phyloP scores from a whole-genome alignment of 345 rosid species.

The Boechera stricta region DNA sequence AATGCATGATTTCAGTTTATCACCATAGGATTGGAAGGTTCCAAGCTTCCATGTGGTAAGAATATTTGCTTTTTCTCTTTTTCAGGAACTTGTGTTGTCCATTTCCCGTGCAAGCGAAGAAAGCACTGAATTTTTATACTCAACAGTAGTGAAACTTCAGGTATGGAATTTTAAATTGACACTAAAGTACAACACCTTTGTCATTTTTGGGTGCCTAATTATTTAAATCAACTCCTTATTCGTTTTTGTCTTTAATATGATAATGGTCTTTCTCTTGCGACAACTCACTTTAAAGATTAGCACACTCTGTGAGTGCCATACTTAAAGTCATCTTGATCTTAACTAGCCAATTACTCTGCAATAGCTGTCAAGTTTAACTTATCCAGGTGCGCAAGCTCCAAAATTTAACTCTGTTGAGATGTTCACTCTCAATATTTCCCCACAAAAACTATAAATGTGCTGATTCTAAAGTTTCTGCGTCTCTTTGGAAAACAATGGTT shows the following conservation, averaged over 20 bases:
- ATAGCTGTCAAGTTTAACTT: not conserved
- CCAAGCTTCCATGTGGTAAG: slow-evolving; percentile 17
- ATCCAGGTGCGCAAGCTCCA: slow-evolving; percentile 11
- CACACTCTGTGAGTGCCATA: slow-evolving; percentile 7
- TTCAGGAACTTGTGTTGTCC: slow-evolving; percentile 78
- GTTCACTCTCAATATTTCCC: not conserved
- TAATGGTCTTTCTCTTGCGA: not conserved
- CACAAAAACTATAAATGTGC: slow-evolving; percentile 13
- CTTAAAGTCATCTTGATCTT: slow-evolving; percentile 17
- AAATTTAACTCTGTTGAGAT: slow-evolving; percentile 14
- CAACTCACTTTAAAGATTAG: not conserved
- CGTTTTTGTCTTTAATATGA: slow-evolving; percentile 9
- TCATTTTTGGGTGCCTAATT: slow-evolving; percentile 26
- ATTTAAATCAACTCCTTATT: not conserved
- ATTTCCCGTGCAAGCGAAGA: slow-evolving; percentile 86
- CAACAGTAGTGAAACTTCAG: slow-evolving; percentile 85
- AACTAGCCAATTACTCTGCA: slow-evolving; percentile 14
- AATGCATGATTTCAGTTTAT: slow-evolving; percentile 30
- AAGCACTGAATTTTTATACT: slow-evolving; percentile 83
- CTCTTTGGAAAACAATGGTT: slow-evolving; percentile 19
- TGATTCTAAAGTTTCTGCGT: slow-evolving; percentile 2
- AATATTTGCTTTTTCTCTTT: slow-evolving; percentile 26
- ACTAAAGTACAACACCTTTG: slow-evolving; percentile 10
- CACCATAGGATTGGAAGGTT: slow-evolving; percentile 20
- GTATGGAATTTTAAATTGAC: slow-evolving; percentile 46